Evolutionary conservation across 768 basidiomycete species (phyloP).

Genomic region (Ephemerocybe angulata): DNA sequence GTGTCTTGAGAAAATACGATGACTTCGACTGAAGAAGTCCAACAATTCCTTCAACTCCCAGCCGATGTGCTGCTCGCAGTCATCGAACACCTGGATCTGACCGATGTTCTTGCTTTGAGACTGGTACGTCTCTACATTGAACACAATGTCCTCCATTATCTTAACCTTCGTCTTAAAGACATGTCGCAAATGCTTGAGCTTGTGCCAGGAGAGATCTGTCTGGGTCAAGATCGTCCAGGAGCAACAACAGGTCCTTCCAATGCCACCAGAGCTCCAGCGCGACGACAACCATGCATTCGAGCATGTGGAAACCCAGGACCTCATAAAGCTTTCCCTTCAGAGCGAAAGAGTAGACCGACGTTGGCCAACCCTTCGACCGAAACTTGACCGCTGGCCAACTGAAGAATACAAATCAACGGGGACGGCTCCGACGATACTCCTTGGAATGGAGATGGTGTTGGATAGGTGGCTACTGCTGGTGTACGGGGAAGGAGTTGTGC

Average conservation of each 20-base stretch:
- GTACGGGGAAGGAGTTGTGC: constrained; percentile 38
- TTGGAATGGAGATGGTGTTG: constrained; percentile 38
- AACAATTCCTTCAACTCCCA: not conserved
- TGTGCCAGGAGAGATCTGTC: not conserved
- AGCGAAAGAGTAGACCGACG: not conserved
- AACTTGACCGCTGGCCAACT: not conserved
- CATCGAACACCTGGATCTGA: not conserved
- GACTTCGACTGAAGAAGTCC: not conserved
- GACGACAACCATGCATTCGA: not conserved
- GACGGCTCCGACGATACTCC: constrained; percentile 20
- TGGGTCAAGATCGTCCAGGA: not conserved
- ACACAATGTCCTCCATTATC: not conserved
- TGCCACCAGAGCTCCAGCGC: not conserved
- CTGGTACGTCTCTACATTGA: not conserved
- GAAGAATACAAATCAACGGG: not conserved
- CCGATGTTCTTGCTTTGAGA: not conserved
- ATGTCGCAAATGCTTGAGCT: not conserved
- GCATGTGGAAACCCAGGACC: not conserved
- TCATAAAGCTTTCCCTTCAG: not conserved
- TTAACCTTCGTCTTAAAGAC: not conserved
- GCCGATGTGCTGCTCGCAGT: not conserved
- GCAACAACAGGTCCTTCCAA: not conserved
- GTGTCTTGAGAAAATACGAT: not conserved
- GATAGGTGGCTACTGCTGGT: constrained; percentile 48
- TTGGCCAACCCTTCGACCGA: not conserved